These are phyloP conservation scores for Haematococcus sp. DNA, from an alignment of 139 green algal species.

Conservation along the genomic window DNA sequence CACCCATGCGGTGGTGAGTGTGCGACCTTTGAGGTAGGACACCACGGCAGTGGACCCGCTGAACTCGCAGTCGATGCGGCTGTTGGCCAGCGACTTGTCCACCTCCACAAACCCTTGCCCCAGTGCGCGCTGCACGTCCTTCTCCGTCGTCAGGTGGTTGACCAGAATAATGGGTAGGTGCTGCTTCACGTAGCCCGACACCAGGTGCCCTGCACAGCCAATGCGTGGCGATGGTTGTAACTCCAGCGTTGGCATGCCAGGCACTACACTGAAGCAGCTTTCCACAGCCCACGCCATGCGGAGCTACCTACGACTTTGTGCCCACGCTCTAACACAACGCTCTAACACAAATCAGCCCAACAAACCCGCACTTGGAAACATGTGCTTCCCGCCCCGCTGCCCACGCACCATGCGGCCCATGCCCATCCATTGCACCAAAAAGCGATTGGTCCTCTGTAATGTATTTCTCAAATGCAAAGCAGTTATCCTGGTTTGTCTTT, in stretches of 20 bases:
- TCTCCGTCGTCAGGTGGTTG: conserved; percentile 54
- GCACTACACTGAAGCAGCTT: no score
- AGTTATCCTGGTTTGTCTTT: conserved; percentile 90
- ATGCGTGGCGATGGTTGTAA: no score
- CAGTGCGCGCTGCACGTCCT: conserved; percentile 44
- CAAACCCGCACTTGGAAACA: no score
- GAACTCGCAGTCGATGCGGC: conserved; percentile 73
- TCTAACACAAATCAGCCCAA: no score
- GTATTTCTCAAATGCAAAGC: conserved; percentile 82
- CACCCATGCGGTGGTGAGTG: conserved; percentile 59
- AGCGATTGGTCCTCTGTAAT: conserved; percentile 72
- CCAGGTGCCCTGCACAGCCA: conserved; percentile 61
- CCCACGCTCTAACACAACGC: no score
- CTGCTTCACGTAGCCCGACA: conserved; percentile 74
- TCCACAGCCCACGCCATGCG: no score
- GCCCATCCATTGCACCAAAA: conserved; percentile 82
- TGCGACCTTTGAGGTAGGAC: conserved; percentile 50
- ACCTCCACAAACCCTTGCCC: conserved; percentile 62
- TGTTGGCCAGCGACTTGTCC: conserved; percentile 51
- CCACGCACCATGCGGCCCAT: conserved; percentile 75
- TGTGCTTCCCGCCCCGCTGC: no score
- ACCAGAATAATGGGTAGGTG: conserved; percentile 75
- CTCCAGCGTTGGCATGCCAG: no score
- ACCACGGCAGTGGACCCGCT: conserved; percentile 82
- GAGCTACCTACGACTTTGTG: no score